These are phyloP conservation scores for Quercus robur DNA, from an alignment of 306 rosid genomes.

Conservation along the genomic window DNA sequence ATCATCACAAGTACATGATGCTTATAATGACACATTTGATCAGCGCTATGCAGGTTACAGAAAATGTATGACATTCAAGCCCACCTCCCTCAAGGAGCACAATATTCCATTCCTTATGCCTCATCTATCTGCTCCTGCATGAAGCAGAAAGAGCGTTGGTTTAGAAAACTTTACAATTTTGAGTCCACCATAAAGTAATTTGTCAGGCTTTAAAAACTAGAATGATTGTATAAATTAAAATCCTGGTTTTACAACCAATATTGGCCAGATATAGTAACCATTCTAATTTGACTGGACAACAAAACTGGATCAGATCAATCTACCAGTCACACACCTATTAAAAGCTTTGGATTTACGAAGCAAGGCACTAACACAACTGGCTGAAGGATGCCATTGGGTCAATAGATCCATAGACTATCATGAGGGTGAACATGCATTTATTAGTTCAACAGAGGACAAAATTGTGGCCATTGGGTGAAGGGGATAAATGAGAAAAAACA, in stretches of 20 bases:
- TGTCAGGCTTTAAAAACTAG: neutral
- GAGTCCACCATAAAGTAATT: neutral
- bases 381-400: neutral
- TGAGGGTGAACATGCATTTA: neutral
- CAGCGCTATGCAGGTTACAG: conserved; percentile 21
- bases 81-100: conserved; percentile 56
- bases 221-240: no score
- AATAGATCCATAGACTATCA: neutral
- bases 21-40: conserved; percentile 30
- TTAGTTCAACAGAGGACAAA: neutral
- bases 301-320: neutral
- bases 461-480: neutral
- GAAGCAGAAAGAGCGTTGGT: neutral
- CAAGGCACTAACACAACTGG: neutral
- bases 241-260: neutral
- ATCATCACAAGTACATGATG: neutral
- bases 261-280: neutral
- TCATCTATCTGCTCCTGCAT: conserved; percentile 91
- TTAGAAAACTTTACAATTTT: neutral
- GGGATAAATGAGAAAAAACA: neutral
- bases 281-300: neutral
- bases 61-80: conserved; percentile 60
- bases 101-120: conserved; percentile 43
- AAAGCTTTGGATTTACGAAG: neutral
- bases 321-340: neutral